Percentiles rank a stretch among this genome's conserved stretches.
These are phyloP conservation scores for Borovskyia barvae DNA, from an alignment of 208 protist genomes.

Conservation along the genomic window DNA sequence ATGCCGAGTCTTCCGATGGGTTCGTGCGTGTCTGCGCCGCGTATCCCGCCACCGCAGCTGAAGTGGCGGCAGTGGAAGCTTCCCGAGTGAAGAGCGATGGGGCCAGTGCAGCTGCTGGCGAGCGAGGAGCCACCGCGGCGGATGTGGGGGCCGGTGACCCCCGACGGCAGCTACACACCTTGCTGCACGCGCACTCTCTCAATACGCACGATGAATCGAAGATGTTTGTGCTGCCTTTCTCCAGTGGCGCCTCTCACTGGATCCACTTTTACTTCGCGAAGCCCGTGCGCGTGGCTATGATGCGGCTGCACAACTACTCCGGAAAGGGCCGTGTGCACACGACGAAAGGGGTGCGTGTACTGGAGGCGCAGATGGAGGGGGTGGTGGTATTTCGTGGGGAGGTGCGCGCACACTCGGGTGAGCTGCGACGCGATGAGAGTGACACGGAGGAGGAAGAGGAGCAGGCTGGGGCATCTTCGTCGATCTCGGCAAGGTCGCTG, in stretches of 20 bases:
- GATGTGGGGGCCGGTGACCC: slow-evolving; percentile 18
- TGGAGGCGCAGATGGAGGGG: slow-evolving; percentile 82
- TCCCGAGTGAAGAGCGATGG: not conserved
- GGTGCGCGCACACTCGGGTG: slow-evolving; percentile 55
- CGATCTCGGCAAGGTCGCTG: not conserved
- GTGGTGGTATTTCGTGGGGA: slow-evolving; percentile 59
- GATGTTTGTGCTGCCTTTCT: slow-evolving; percentile 87
- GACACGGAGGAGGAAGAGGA: not conserved
- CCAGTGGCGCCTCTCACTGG: slow-evolving; percentile 49
- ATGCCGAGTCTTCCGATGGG: not conserved
- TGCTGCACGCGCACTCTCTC: slow-evolving; percentile 64
- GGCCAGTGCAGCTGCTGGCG: too few species aligned
- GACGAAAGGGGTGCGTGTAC: slow-evolving; percentile 67
- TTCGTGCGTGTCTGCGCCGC: slow-evolving; percentile 16
- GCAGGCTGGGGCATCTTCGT: too few species aligned
- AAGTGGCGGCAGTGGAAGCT: slow-evolving; percentile 6
- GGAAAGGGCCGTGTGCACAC: slow-evolving; percentile 88
- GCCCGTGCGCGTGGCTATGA: slow-evolving; percentile 62
- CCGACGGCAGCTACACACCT: slow-evolving; percentile 55
- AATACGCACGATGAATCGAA: slow-evolving; percentile 85
- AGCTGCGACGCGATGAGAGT: slow-evolving; percentile 17
- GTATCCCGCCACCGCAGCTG: slow-evolving; percentile 28
- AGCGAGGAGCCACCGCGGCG: not conserved
- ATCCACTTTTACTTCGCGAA: slow-evolving; percentile 68
- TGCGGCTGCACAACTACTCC: slow-evolving; percentile 90